Evolutionary conservation across 805 yeast species (phyloP), one percentile per base, ranked within the genome.

Genomic region (Kluyveromyces aestuarii): DNA sequence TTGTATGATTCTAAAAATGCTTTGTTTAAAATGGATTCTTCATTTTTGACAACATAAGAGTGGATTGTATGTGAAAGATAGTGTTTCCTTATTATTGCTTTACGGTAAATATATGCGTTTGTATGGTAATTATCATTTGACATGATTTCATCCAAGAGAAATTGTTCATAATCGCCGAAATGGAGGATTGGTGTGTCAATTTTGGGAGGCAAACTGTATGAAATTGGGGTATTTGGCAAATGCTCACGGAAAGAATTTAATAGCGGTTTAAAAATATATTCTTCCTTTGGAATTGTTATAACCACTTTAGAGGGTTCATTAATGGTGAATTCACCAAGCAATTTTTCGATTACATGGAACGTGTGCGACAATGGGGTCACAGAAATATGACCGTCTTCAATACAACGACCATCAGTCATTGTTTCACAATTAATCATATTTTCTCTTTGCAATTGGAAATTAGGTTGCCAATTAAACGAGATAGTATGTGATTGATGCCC

Each of bases 61-160:
- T 79, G 83, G n/a, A 93, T 75, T 0, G 96, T 86, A 58, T 87
- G 82, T n/a, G 93, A 79, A 51, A 93, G 70, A 58, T 81, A 90
- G 64, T 93, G 95, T 64, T 93, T 93, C 52, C 99, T 76, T 44
- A 91, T 93, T 48, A 93, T 68, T 0, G 91, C 96, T 62, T 93
- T 93, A 56, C 99, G 74, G 64, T 85, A 91, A 40, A 89, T 79
- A 63, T 87, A 91, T 2, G 96, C 81, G 52, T 90, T 87, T 2
- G 85, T 72, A 48, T 80, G 69, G 63, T 89, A 90, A 27, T 71
- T 68, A 2, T 55, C 47, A 38, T 50, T 46, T 0, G 75, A 70
- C 21, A 70, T 63, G 17, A 64, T 48, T 57, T 71, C 69, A 56
- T 90, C 97, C 59, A 89, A 77, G 59, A 90, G 86, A 19, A 89